A percentile compares a stretch with the other conserved stretches of the same genome.
Conservation (phyloP, 1,284 basidiomycete genomes). For the Anthracocystis walkeri region DNA sequence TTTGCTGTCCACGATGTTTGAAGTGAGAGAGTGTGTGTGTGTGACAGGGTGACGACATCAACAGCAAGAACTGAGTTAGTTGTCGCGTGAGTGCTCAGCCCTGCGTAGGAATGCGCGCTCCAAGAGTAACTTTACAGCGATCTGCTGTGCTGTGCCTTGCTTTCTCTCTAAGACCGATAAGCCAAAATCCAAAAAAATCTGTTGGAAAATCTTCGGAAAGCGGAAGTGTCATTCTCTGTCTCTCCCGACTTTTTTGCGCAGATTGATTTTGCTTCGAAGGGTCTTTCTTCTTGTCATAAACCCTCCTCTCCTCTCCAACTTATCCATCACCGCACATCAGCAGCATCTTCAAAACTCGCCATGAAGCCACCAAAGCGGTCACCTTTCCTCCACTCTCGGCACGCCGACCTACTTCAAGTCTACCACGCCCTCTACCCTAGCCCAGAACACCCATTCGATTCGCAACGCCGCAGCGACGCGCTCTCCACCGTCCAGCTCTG, state of each 20-base stretch:
- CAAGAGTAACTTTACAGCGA: too few species aligned
- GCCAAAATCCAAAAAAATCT: background rate
- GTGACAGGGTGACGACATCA: too few species aligned
- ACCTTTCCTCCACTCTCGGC: conserved; percentile 44
- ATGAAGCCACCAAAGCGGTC: conserved; percentile 55
- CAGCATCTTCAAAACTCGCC: background rate
- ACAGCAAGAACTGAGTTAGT: too few species aligned
- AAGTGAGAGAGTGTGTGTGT: too few species aligned
- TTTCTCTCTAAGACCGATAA: too few species aligned
- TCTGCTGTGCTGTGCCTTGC: too few species aligned
- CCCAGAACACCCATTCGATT: conserved; percentile 15
- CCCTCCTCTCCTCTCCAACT: background rate
- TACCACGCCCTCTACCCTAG: conserved; percentile 49
- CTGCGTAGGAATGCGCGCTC: too few species aligned
- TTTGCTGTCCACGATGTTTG: background rate
- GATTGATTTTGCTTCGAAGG: background rate
- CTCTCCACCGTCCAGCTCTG: conserved; percentile 59
- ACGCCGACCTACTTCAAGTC: conserved; percentile 44
- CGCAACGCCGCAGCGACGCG: conserved; percentile 17
- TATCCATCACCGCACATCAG: background rate
- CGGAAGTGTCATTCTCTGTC: conserved; percentile 32
- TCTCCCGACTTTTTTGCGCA: background rate
- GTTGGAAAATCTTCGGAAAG: conserved; percentile 9
- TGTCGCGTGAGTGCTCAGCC: too few species aligned
- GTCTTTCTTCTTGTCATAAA: background rate